Evolutionary conservation across 768 basidiomycete species (phyloP).

Genomic region (Trametes cubensis): DNA sequence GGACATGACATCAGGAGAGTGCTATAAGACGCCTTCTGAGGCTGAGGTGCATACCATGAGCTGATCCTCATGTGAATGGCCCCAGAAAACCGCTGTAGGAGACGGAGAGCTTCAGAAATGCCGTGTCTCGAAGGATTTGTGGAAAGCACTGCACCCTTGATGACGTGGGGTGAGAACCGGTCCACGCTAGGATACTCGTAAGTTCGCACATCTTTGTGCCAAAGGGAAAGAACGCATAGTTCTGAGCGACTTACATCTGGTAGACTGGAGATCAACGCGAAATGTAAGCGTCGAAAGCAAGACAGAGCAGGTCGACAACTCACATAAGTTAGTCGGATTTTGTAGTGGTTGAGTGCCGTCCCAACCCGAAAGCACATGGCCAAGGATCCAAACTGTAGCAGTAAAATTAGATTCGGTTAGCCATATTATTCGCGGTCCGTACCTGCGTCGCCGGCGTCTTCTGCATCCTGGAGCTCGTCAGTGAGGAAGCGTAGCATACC

Average conservation of each 20-base stretch:
- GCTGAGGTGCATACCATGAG: slow-evolving; percentile 46
- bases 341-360: slow-evolving; percentile 67
- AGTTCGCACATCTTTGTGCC: background rate
- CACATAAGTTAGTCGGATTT: slow-evolving; percentile 73
- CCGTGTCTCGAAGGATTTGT: background rate
- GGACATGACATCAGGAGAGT: background rate
- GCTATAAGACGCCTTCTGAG: slow-evolving; percentile 6
- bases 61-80: slow-evolving; percentile 78
- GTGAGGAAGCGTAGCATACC: slow-evolving; percentile 80
- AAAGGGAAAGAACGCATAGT: background rate
- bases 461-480: slow-evolving; percentile 76
- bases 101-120: background rate
- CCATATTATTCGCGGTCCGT: slow-evolving; percentile 16
- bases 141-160: slow-evolving; percentile 58
- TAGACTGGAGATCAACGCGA: slow-evolving; percentile 47
- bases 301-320: slow-evolving; percentile 29
- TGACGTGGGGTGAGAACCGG: slow-evolving; percentile 78
- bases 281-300: slow-evolving; percentile 28
- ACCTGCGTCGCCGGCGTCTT: slow-evolving; percentile 76
- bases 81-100: slow-evolving; percentile 68
- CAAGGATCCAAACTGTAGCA: slow-evolving; percentile 51
- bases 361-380: slow-evolving; percentile 66
- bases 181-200: slow-evolving; percentile 52
- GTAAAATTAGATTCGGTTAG: slow-evolving; percentile 7
- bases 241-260: slow-evolving; percentile 44